phyloP scores from a whole-genome alignment of 73 alveolate genomes.

The Halteria grandinella region DNA sequence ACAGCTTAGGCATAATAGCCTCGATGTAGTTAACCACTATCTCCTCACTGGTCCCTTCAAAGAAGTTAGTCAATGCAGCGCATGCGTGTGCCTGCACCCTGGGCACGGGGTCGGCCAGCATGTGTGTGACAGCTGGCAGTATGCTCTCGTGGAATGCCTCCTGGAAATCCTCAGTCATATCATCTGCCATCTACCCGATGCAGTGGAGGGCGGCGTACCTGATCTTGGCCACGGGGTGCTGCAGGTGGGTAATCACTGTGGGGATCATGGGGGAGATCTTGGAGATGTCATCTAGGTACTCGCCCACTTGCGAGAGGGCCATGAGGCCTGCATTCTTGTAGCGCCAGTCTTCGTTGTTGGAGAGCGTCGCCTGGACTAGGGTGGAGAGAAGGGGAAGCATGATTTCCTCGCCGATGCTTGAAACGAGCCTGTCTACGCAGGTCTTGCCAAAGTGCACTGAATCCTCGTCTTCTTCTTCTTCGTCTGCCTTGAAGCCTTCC shows the following conservation, averaged over 20 bases:
- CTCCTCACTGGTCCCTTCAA: constrained; percentile 78
- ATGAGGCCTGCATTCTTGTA: constrained; percentile 83
- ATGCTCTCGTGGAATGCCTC: constrained; percentile 82
- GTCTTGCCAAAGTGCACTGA: constrained; percentile 89
- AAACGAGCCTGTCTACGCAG: constrained; percentile 89
- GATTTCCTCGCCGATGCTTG: constrained; percentile 85
- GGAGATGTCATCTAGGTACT: constrained; percentile 77
- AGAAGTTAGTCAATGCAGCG: constrained; percentile 88
- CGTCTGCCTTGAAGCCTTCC: constrained; percentile 86
- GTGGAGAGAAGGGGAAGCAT: constrained; percentile 77
- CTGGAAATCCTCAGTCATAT: constrained; percentile 90
- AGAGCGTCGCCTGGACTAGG: constrained; percentile 66
- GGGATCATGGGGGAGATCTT: constrained; percentile 81
- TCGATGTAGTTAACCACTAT: constrained; percentile 67
- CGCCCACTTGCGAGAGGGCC: constrained; percentile 89
- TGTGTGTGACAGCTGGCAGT: constrained; percentile 76
- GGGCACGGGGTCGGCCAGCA: constrained; percentile 80
- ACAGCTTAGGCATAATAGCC: constrained; percentile 61
- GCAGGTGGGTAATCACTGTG: constrained; percentile 65
- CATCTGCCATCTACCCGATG: constrained; percentile 91
- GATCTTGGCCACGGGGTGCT: constrained; percentile 86
- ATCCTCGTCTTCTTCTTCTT: constrained; percentile 89
- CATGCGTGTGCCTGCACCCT: constrained; percentile 90
- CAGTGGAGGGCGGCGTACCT: constrained; percentile 97
- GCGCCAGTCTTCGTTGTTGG: constrained; percentile 87